Percentiles rank a stretch among this genome's conserved stretches.
phyloP scores from a whole-genome alignment of 306 rosid species.

The Hylodesmum podocarpum region DNA sequence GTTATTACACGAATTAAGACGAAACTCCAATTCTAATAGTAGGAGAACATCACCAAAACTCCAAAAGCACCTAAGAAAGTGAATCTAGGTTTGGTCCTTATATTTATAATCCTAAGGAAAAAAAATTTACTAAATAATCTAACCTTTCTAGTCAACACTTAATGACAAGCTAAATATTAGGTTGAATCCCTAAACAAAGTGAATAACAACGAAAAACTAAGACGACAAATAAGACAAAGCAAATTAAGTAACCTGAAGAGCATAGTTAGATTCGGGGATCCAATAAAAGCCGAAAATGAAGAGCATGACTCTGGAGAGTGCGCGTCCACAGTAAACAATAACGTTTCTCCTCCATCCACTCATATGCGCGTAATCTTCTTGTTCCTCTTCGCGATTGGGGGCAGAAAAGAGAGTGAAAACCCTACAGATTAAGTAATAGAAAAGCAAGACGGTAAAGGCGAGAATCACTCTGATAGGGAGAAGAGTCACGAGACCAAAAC shows the following conservation, averaged over 20 bases:
- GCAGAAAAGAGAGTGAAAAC: conserved; percentile 60
- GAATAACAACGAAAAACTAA: not conserved
- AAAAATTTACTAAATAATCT: not conserved
- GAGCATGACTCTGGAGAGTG: conserved; percentile 74
- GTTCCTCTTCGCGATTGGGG: conserved; percentile 76
- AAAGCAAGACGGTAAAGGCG: conserved; percentile 42
- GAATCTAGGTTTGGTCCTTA: not conserved
- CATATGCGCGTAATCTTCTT: conserved; percentile 86
- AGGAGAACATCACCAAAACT: too few species aligned
- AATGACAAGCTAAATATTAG: not conserved
- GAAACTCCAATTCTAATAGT: not conserved
- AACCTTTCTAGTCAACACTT: not conserved
- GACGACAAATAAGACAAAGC: not conserved
- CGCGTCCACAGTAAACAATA: conserved; percentile 63
- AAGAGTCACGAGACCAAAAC: conserved; percentile 63
- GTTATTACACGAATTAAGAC: not conserved
- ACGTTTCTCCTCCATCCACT: conserved; percentile 75
- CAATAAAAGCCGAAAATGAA: conserved; percentile 88
- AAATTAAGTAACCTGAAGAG: not conserved
- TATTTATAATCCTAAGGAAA: not conserved
- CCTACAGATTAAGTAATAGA: conserved; percentile 77
- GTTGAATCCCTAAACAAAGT: not conserved
- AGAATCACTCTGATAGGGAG: conserved; percentile 70
- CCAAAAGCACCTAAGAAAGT: not conserved
- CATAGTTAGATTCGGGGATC: conserved; percentile 53